Evolutionary conservation across 768 basidiomycete species (phyloP).

Genomic region (Udeniomyces megalosporus): DNA sequence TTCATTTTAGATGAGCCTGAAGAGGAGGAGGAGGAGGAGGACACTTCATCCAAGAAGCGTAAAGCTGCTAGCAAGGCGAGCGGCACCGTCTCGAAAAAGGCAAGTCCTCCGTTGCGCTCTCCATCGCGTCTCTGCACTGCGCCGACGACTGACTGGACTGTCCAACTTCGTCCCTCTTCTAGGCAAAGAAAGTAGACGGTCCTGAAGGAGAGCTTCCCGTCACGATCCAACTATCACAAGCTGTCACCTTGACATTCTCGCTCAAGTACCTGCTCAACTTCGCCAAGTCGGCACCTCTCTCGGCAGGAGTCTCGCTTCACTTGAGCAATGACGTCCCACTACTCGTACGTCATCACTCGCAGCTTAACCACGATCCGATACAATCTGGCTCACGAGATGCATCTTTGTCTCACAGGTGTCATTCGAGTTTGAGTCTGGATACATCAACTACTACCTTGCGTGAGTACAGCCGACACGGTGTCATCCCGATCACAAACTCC

Average conservation of each 20-base stretch:
- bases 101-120: not conserved
- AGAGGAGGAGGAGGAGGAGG: constrained; percentile 27
- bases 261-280: constrained; percentile 96
- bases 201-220: constrained; percentile 44
- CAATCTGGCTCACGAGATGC: not conserved
- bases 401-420: constrained; percentile 41
- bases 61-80: constrained; percentile 3
- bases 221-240: constrained; percentile 69
- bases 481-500: too few species aligned
- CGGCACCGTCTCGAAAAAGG: not conserved
- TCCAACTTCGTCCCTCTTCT: not conserved
- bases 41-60: constrained; percentile 15
- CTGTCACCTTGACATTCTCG: constrained; percentile 84
- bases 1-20: constrained; percentile 16
- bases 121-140: not conserved
- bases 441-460: constrained; percentile 86
- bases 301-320: constrained; percentile 58
- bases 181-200: constrained; percentile 43
- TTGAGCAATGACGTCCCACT: constrained; percentile 86
- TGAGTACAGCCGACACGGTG: not conserved
- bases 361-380: not conserved
- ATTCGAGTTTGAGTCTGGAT: constrained; percentile 75
- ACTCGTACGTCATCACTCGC: constrained; percentile 39
- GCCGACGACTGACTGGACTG: not conserved
- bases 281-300: constrained; percentile 66